phyloP scores from a whole-genome alignment of 805 yeast genomes.

The Yarrowia sp. region DNA sequence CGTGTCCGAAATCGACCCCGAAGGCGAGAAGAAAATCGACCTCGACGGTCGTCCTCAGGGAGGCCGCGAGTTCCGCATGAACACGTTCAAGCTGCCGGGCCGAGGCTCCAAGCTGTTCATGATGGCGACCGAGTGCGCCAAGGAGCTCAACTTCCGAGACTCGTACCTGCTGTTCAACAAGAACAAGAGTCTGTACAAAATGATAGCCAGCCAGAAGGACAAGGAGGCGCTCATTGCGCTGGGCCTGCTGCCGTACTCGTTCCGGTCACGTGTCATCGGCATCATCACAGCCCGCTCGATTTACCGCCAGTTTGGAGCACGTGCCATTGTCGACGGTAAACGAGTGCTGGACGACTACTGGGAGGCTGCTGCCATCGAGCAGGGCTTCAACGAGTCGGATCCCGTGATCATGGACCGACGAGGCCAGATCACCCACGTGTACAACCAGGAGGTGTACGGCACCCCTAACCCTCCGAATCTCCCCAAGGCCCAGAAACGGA shows the following conservation, averaged over 20 bases:
- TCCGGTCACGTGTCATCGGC: slow-evolving; percentile 49
- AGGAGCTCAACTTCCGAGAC: slow-evolving; percentile 56
- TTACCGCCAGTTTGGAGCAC: slow-evolving; percentile 60
- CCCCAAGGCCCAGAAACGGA: slow-evolving; percentile 31
- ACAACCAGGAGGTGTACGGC: slow-evolving; percentile 36
- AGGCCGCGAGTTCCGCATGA: slow-evolving; percentile 53
- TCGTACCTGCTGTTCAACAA: slow-evolving; percentile 60
- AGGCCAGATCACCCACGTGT: slow-evolving; percentile 38
- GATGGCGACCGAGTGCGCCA: slow-evolving; percentile 54
- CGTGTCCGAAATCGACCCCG: slow-evolving; percentile 50
- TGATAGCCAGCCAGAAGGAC: slow-evolving; percentile 52
- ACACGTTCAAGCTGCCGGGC: slow-evolving; percentile 54
- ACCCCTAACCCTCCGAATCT: slow-evolving; percentile 31
- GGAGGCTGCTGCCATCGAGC: slow-evolving; percentile 55
- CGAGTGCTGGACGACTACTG: slow-evolving; percentile 64
- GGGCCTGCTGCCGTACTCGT: slow-evolving; percentile 48
- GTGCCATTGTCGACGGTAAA: slow-evolving; percentile 56
- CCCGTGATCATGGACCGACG: slow-evolving; percentile 52
- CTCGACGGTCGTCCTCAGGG: slow-evolving; percentile 52
- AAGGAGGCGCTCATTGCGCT: slow-evolving; percentile 51
- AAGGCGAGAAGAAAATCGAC: slow-evolving; percentile 57
- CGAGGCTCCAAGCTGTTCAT: slow-evolving; percentile 53
- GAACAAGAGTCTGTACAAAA: slow-evolving; percentile 52
- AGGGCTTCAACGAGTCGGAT: slow-evolving; percentile 56
- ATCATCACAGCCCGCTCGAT: slow-evolving; percentile 56